Evolutionary conservation across 208 protist species (phyloP).

Genomic region (Leishmania guyanensis): DNA sequence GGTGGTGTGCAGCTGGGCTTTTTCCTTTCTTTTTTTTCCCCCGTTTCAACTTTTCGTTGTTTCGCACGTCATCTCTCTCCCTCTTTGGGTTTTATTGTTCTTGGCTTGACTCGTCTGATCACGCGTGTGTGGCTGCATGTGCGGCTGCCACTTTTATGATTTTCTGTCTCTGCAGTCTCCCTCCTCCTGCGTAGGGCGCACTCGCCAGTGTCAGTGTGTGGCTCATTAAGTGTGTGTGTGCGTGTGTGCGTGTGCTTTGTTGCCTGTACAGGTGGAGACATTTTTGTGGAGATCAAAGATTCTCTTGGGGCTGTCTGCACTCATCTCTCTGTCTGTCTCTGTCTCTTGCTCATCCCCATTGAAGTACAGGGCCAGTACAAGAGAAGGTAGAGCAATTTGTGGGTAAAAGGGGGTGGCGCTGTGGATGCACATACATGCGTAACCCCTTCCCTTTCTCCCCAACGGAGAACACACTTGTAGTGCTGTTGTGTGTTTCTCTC

Average conservation of each 20-base stretch:
- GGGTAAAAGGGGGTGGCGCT: neutral
- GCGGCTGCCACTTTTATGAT: neutral
- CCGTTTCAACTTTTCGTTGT: neutral
- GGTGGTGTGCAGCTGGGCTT: neutral
- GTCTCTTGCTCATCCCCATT: neutral
- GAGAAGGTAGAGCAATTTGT: neutral
- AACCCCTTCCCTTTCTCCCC: neutral
- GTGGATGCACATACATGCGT: neutral
- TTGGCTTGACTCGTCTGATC: neutral
- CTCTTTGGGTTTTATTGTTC: neutral
- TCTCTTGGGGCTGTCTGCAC: neutral
- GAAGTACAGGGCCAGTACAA: neutral
- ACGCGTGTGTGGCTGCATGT: neutral
- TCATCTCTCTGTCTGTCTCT: neutral
- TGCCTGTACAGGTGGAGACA: neutral
- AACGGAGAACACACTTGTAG: neutral
- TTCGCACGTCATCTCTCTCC: neutral
- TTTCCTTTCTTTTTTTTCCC: constrained; percentile 1
- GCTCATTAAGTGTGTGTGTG: neutral
- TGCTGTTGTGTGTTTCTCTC: neutral
- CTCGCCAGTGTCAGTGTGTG: neutral
- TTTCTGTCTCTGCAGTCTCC: neutral
- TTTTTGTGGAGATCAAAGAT: neutral
- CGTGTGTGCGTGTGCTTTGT: neutral
- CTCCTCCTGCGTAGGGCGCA: neutral